Evolutionary conservation across 169 alveolate genomes (phyloP).

Genomic region (Pseudocohnilembus persalinus): DNA sequence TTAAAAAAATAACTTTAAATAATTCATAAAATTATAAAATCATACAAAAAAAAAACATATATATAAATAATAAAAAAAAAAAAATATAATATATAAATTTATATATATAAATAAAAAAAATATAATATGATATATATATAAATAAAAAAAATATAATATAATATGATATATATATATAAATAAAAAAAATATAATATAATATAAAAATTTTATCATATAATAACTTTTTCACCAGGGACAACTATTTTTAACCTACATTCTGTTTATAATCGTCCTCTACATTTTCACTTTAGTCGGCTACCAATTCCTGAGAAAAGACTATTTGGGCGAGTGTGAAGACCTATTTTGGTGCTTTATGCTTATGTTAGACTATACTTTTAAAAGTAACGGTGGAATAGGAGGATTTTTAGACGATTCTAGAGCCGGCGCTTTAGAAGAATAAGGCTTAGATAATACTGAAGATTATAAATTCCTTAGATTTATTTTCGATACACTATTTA

Average conservation of each 20-base stretch:
- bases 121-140: too few relatives aligned
- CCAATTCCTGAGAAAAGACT: not conserved
- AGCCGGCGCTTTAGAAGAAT: not conserved
- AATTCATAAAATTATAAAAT: too few relatives aligned
- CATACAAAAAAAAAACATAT: too few relatives aligned
- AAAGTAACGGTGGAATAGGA: constrained; percentile 51
- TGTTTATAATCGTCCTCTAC: constrained; percentile 41
- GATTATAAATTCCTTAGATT: constrained; percentile 51
- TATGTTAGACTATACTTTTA: constrained; percentile 47
- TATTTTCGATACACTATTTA: constrained; percentile 63
- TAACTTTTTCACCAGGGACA: constrained; percentile 1
- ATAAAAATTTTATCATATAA: too few relatives aligned
- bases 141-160: too few relatives aligned
- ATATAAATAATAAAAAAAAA: too few relatives aligned
- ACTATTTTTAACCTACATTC: constrained; percentile 43
- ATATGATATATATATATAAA: too few relatives aligned
- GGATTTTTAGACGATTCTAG: constrained; percentile 34
- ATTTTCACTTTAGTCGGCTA: constrained; percentile 41
- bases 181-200: too few relatives aligned
- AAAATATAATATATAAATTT: too few relatives aligned
- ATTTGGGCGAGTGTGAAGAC: constrained; percentile 34
- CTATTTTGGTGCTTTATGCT: constrained; percentile 37
- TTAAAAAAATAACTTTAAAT: too few relatives aligned
- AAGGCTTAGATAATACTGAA: constrained; percentile 1
- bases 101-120: too few relatives aligned